Percentiles rank a stretch among this genome's conserved stretches.
Conservation (phyloP, 2,329 filamentous ascomycete genomes). For the Sarocladium brachiariae region DNA sequence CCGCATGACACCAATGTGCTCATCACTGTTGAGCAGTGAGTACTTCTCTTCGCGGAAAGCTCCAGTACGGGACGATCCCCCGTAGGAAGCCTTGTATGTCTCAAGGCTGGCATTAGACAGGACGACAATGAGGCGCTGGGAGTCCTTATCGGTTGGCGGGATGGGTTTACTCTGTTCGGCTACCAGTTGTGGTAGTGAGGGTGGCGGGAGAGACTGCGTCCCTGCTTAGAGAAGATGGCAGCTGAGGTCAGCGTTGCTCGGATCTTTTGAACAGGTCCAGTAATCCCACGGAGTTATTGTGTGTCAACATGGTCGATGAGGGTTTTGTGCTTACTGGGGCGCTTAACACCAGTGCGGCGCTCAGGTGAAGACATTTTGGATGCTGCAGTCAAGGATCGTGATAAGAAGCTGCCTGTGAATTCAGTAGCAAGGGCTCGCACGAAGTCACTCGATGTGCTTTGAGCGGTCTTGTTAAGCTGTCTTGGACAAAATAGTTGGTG, state of each 20-base stretch:
- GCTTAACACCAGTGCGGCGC: conserved; percentile 33
- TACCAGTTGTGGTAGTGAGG: conserved; percentile 81
- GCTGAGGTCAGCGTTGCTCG: conserved; percentile 5
- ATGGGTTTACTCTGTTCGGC: conserved; percentile 90
- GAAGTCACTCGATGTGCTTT: no score
- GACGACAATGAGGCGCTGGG: conserved; percentile 87
- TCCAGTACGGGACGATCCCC: conserved; percentile 56
- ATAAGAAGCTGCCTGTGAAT: no score
- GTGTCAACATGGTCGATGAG: background rate
- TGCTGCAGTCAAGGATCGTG: background rate
- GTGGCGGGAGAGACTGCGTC: conserved; percentile 92
- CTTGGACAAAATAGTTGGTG: background rate
- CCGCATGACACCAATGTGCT: conserved; percentile 98
- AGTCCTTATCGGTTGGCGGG: conserved; percentile 78
- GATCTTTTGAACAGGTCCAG: background rate
- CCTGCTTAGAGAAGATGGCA: conserved; percentile 39
- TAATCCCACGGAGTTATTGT: background rate
- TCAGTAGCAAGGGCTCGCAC: no score
- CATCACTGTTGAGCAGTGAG: conserved; percentile 94
- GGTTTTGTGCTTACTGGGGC: conserved; percentile 31
- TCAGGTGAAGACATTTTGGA: conserved; percentile 32
- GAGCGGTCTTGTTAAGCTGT: no score
- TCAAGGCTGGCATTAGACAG: conserved; percentile 95
- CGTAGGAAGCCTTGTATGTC: conserved; percentile 87
- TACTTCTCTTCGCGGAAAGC: conserved; percentile 85